phyloP scores from a whole-genome alignment of 2,329 filamentous ascomycete genomes.

The Colletotrichum magnum region DNA sequence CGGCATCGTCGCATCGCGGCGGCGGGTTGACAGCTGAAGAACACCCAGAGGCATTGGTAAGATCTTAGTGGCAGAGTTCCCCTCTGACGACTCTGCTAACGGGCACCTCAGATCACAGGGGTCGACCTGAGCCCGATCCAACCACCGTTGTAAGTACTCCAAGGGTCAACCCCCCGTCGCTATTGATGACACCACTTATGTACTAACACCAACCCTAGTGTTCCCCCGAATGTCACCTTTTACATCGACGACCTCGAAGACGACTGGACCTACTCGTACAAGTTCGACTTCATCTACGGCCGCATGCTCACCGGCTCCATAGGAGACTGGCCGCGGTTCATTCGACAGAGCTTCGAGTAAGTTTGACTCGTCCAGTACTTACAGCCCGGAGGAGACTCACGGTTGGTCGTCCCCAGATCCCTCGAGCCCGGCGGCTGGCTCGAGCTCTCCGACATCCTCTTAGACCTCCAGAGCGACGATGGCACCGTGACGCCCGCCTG shows the following conservation, averaged over 20 bases:
- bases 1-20: too few relatives aligned
- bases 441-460: conserved; percentile 59
- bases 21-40: conserved; percentile 44
- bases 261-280: conserved; percentile 54
- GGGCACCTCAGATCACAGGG: conserved; percentile 49
- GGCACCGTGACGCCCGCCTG: conserved; percentile 48
- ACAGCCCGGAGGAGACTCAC: not conserved
- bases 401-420: conserved; percentile 33
- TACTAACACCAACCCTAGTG: conserved; percentile 26
- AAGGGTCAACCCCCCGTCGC: too few relatives aligned
- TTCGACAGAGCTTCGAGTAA: conserved; percentile 53
- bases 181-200: too few relatives aligned
- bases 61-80: not conserved
- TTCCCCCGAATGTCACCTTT: conserved; percentile 65
- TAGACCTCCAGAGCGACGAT: conserved; percentile 58
- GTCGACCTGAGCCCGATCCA: conserved; percentile 61
- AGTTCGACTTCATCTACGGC: conserved; percentile 59
- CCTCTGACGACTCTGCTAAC: not conserved
- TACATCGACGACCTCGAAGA: conserved; percentile 60
- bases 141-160: conserved; percentile 49
- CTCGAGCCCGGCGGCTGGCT: conserved; percentile 61
- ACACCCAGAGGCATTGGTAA: conserved; percentile 49
- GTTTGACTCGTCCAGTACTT: not conserved
- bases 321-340: conserved; percentile 52
- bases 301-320: conserved; percentile 57